These are phyloP conservation scores for Plicaturopsis crispa DNA, from an alignment of 768 basidiomycete species.

Conservation along the genomic window DNA sequence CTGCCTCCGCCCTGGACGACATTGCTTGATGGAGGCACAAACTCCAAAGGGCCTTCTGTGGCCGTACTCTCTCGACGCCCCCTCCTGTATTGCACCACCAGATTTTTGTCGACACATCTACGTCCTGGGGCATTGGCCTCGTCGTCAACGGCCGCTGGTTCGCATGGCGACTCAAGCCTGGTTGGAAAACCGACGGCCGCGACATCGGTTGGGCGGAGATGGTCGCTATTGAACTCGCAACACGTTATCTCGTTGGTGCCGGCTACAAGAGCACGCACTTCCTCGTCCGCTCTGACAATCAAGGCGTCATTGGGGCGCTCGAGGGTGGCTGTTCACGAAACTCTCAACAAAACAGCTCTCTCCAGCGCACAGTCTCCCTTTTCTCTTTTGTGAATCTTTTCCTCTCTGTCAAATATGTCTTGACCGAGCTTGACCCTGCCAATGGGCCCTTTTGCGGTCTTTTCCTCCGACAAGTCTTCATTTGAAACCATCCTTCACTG, in stretches of 20 bases:
- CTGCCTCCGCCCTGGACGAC: slow-evolving; percentile 10
- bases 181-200: slow-evolving; percentile 10
- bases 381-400: too few species aligned
- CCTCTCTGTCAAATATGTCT: too few species aligned
- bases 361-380: slow-evolving; percentile 18
- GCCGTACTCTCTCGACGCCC: too few species aligned
- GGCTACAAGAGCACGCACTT: slow-evolving; percentile 17
- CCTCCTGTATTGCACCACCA: slow-evolving; percentile 10
- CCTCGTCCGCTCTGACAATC: slow-evolving; percentile 31
- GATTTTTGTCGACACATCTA: slow-evolving; percentile 32
- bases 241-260: slow-evolving; percentile 20
- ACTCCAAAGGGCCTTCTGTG: too few species aligned
- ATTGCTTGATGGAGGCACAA: slow-evolving; percentile 18
- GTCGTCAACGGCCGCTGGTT: slow-evolving; percentile 19
- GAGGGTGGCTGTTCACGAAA: slow-evolving; percentile 15
- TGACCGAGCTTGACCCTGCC: too few species aligned
- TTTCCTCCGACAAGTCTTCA: too few species aligned
- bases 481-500: too few species aligned
- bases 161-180: slow-evolving; percentile 13
- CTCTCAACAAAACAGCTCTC: slow-evolving; percentile 18
- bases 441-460: too few species aligned
- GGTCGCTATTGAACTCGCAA: slow-evolving; percentile 25
- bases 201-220: slow-evolving; percentile 22
- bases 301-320: slow-evolving; percentile 28
- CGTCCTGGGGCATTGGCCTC: slow-evolving; percentile 31